Evolutionary conservation across 345 rosid genomes (phyloP), one percentile per base, ranked within the genome.

Genomic region (Conringia planisiliqua): DNA sequence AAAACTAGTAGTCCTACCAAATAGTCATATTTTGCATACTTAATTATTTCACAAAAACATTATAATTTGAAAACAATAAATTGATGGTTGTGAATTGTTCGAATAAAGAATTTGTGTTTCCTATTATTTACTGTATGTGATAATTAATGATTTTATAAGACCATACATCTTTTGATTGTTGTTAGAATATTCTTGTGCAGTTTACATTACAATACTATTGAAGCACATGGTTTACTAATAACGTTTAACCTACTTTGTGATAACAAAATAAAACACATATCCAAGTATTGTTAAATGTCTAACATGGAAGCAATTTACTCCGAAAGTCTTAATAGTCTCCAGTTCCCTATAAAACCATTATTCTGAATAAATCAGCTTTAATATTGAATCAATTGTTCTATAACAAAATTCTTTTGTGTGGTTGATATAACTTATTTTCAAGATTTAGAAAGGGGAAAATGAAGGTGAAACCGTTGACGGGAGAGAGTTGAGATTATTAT

Each of bases 71-170:
- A 35, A 40, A 26, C 7, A 32, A 16, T n/a, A 65, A 1, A 38
- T 48, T 57, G 24, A 29, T 58, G 67, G 38, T 29, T 67, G 43
- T 48, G 29, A 55, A 17, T 66, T 36, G 50, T 27, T 66, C 17
- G 26, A 36, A 44, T 56, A 74, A 56, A 65, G 72, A 74, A 66
- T 66, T 32, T 73, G 35, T 64, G 63, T 73, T 64, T 64, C 46
- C 11, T n/a, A 47, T 24, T 43, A 42, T 62, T 14, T 42, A 46
- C 9, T 44, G 9, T 46, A 73, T 33, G 64, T 33, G 47, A 50
- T 54, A 62, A 40, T 51, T 54, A 62, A 40, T 51, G 71, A 33
- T 35, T 57, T 44, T 11, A 47, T 38, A 48, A 58, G 60, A 13
- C 60, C 33, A 57, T 36, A 38, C 51, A 57, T 56, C 39, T 57